A percentile compares a stretch with the other conserved stretches of the same genome.
Evolutionary conservation across 1,284 basidiomycete genomes (phyloP).

Genomic region (Puccinia coronata): DNA sequence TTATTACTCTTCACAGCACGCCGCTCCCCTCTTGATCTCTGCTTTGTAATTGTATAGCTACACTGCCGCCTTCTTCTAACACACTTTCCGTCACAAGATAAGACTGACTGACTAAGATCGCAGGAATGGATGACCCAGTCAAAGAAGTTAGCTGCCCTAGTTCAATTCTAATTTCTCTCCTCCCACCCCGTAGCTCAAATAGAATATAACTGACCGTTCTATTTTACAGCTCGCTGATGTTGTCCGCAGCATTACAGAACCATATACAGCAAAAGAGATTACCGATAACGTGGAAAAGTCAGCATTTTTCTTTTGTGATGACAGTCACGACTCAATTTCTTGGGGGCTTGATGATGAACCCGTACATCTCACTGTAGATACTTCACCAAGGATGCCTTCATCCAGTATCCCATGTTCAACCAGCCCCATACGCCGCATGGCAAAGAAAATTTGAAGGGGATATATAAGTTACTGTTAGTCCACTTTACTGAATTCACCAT

Average conservation of each 20-base stretch:
- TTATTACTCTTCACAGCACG: no score
- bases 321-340: background rate
- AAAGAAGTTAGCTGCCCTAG: constrained; percentile 18
- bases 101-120: background rate
- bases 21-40: no score
- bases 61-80: no score
- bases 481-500: background rate
- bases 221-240: constrained; percentile 25
- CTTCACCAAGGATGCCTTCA: constrained; percentile 43
- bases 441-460: constrained; percentile 35
- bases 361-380: background rate
- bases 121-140: constrained; percentile 46
- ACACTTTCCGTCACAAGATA: background rate
- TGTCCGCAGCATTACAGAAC: constrained; percentile 28
- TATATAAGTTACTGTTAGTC: constrained; percentile 36
- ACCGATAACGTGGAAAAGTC: constrained; percentile 32
- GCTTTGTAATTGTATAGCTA: no score
- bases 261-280: constrained; percentile 27
- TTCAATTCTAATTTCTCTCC: background rate
- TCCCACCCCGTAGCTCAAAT: no score
- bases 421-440: constrained; percentile 22
- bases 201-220: background rate
- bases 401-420: constrained; percentile 37
- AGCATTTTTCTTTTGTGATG: no score
- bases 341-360: background rate